A percentile compares a stretch with the other conserved stretches of the same genome.
These are phyloP conservation scores for Cucurbita ficifolia DNA, from an alignment of 306 rosid genomes.

Conservation along the genomic window DNA sequence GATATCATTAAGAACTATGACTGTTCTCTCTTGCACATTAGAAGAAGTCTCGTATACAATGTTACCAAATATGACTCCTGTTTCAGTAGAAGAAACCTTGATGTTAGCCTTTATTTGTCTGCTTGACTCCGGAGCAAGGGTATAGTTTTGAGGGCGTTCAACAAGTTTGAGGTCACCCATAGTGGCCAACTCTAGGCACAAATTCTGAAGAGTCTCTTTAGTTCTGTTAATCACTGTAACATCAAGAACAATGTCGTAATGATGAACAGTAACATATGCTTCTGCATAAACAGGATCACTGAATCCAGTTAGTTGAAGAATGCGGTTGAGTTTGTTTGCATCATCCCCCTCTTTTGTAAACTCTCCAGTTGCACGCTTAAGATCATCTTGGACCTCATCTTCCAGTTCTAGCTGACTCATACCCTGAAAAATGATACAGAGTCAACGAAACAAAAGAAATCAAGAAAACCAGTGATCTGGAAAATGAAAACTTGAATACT, in stretches of 20 bases:
- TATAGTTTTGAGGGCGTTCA: slow-evolving; percentile 95
- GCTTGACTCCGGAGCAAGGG: slow-evolving; percentile 93
- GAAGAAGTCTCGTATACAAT: slow-evolving; percentile 91
- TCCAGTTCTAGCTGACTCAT: slow-evolving; percentile 99
- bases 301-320: slow-evolving; percentile 98
- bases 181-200: slow-evolving; percentile 97
- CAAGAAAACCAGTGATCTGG: not conserved
- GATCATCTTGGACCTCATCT: slow-evolving; percentile 98
- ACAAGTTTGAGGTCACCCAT: slow-evolving; percentile 99
- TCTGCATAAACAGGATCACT: slow-evolving; percentile 99
- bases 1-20: slow-evolving; percentile 91
- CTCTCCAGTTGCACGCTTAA: slow-evolving; percentile 98
- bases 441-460: not conserved
- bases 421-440: slow-evolving; percentile 39
- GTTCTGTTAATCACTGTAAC: slow-evolving; percentile 95
- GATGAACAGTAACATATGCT: slow-evolving; percentile 95
- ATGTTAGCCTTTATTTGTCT: slow-evolving; percentile 95
- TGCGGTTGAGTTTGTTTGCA: slow-evolving; percentile 85
- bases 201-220: slow-evolving; percentile 89
- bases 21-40: slow-evolving; percentile 81
- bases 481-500: not conserved
- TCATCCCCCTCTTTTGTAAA: slow-evolving; percentile 82
- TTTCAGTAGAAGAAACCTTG: slow-evolving; percentile 97
- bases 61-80: slow-evolving; percentile 92
- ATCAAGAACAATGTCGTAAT: slow-evolving; percentile 92